phyloP scores from a whole-genome alignment of 2,329 filamentous ascomycete genomes.

The Colletotrichum karsti region DNA sequence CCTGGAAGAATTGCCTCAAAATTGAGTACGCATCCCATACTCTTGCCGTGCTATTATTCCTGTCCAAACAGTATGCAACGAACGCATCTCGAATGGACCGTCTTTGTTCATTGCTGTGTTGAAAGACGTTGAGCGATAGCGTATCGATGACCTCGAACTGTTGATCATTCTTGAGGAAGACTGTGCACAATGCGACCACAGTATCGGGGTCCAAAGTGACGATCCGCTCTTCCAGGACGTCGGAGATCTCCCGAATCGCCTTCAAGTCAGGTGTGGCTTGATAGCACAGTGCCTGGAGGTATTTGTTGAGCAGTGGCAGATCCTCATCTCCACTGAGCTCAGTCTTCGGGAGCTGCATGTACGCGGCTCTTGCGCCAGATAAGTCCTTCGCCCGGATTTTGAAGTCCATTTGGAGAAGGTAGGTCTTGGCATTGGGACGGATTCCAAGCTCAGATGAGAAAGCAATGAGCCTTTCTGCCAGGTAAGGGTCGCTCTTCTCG shows the following conservation, averaged over 20 bases:
- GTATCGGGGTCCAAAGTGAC: conserved; percentile 78
- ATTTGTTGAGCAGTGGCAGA: conserved; percentile 72
- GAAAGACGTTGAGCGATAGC: conserved; percentile 77
- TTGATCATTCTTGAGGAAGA: conserved; percentile 81
- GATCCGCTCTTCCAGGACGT: conserved; percentile 75
- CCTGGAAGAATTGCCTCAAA: conserved; percentile 71
- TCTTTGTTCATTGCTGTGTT: conserved; percentile 76
- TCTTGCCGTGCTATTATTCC: conserved; percentile 66
- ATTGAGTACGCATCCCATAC: conserved; percentile 74
- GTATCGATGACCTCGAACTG: conserved; percentile 83
- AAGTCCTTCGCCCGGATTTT: conserved; percentile 78
- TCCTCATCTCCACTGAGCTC: conserved; percentile 65
- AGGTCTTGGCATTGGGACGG: conserved; percentile 73
- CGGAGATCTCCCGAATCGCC: conserved; percentile 76
- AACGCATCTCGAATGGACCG: conserved; percentile 72
- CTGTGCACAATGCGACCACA: conserved; percentile 74
- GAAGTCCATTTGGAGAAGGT: conserved; percentile 79
- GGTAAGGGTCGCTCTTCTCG: conserved; percentile 72
- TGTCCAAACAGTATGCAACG: conserved; percentile 73
- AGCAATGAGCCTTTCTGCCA: conserved; percentile 77
- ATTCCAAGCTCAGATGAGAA: conserved; percentile 74
- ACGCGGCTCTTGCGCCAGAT: conserved; percentile 73
- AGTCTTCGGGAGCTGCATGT: conserved; percentile 64
- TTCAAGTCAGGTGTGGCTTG: conserved; percentile 71
- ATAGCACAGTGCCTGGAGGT: conserved; percentile 74